Evolutionary conservation across 805 yeast species (phyloP).

Genomic region (Candida yuanshanica): DNA sequence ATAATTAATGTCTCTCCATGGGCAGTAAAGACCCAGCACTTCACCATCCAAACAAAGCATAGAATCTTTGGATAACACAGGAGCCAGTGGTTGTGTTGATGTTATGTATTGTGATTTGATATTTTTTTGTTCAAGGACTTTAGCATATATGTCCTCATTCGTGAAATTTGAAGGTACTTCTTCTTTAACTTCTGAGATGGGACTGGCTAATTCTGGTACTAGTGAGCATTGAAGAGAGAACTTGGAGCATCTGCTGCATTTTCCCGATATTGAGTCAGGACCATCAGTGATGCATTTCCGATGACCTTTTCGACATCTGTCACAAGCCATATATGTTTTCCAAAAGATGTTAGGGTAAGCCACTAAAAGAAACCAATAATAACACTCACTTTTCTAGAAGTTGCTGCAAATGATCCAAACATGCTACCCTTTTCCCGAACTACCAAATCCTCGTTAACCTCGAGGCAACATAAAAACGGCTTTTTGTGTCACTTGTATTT

Average conservation of each 20-base stretch:
- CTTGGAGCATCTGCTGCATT: conserved; percentile 2
- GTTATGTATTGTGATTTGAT: conserved; percentile 9
- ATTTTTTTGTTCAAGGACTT: conserved; percentile 3
- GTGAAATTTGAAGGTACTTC: not conserved
- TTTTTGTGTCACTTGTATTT: too few species aligned
- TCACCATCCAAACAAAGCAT: conserved; percentile 10
- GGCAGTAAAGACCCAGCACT: conserved; percentile 7
- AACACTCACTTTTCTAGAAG: too few species aligned
- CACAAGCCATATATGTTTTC: not conserved
- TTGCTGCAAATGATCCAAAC: too few species aligned
- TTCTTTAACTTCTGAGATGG: not conserved
- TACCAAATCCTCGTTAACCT: too few species aligned
- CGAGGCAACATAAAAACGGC: too few species aligned
- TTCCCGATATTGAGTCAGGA: not conserved
- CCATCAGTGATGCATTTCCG: not conserved
- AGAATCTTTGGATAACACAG: conserved; percentile 8
- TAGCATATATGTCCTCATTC: conserved; percentile 8
- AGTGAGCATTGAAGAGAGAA: conserved; percentile 1
- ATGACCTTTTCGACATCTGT: not conserved
- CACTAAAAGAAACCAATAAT: too few species aligned
- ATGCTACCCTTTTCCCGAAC: too few species aligned
- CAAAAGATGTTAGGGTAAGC: too few species aligned
- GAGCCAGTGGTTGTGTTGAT: conserved; percentile 10
- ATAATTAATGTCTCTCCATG: conserved; percentile 7
- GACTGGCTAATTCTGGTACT: not conserved